A percentile compares a stretch with the other conserved stretches of the same genome.
Evolutionary conservation across 208 protist genomes (phyloP).

Genomic region (Trypanosoma conorhini): DNA sequence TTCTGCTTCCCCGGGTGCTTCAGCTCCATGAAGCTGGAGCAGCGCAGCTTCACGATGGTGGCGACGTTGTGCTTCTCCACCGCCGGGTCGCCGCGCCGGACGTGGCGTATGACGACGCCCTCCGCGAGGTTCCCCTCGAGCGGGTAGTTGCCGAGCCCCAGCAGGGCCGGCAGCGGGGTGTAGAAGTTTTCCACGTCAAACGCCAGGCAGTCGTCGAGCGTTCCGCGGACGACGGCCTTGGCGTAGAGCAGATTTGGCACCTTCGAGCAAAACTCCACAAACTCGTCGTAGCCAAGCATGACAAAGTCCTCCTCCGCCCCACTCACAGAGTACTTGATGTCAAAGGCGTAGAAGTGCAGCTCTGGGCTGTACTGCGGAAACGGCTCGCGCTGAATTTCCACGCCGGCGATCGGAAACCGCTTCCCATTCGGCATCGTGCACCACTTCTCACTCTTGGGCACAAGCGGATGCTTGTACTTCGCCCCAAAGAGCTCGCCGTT

Average conservation of each 20-base stretch:
- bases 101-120: slow-evolving; percentile 86
- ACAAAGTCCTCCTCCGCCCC: slow-evolving; percentile 78
- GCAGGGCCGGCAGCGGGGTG: slow-evolving; percentile 78
- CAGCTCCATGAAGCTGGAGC: slow-evolving; percentile 87
- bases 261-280: slow-evolving; percentile 67
- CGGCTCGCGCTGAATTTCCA: slow-evolving; percentile 79
- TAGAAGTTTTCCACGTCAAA: slow-evolving; percentile 90
- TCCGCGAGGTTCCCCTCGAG: slow-evolving; percentile 89
- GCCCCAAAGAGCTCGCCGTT: slow-evolving; percentile 88
- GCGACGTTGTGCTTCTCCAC: slow-evolving; percentile 73
- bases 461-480: slow-evolving; percentile 87
- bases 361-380: slow-evolving; percentile 92
- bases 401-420: slow-evolving; percentile 71
- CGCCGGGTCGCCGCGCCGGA: slow-evolving; percentile 62
- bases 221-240: slow-evolving; percentile 77
- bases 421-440: slow-evolving; percentile 82
- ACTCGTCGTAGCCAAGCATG: slow-evolving; percentile 79
- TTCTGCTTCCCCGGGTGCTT: slow-evolving; percentile 91
- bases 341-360: slow-evolving; percentile 88
- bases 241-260: slow-evolving; percentile 76
- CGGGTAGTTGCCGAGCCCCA: slow-evolving; percentile 87
- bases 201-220: slow-evolving; percentile 77
- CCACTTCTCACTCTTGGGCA: slow-evolving; percentile 82
- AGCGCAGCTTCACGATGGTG: slow-evolving; percentile 88
- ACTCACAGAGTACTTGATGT: slow-evolving; percentile 83